phyloP scores from a whole-genome alignment of 352 stramenopile species.

The Saprolegnia parasitica region DNA sequence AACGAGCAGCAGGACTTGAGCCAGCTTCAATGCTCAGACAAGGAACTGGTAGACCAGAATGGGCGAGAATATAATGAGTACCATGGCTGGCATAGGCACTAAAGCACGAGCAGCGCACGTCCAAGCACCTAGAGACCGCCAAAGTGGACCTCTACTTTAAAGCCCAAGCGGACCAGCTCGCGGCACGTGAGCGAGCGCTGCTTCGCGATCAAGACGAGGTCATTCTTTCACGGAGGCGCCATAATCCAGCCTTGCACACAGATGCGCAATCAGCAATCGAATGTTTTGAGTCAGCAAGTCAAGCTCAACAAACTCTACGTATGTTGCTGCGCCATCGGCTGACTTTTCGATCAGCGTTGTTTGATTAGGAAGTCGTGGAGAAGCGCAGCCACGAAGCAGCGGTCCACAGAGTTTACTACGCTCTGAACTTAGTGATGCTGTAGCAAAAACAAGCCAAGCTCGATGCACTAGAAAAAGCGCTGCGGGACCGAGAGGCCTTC shows the following conservation, averaged over 20 bases:
- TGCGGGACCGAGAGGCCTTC: background rate
- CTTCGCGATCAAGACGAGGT: background rate
- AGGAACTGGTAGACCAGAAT: background rate
- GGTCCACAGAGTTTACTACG: background rate
- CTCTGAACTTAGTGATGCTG: background rate
- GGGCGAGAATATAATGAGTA: background rate
- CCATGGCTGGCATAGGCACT: background rate
- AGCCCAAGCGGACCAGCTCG: background rate
- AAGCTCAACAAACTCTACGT: slow-evolving; percentile 1
- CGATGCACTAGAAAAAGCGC: too few relatives aligned
- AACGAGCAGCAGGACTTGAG: background rate
- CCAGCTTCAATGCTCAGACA: background rate
- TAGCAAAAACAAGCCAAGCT: too few relatives aligned
- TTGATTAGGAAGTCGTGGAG: background rate
- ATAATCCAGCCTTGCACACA: background rate
- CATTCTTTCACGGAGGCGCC: background rate
- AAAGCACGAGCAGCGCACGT: background rate
- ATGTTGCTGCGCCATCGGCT: background rate
- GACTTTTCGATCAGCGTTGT: too few relatives aligned
- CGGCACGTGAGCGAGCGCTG: background rate
- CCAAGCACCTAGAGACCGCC: background rate
- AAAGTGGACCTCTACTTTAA: background rate
- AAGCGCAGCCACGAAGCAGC: background rate
- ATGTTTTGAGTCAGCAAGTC: background rate
- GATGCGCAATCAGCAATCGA: background rate